Evolutionary conservation across 2,329 filamentous ascomycete genomes (phyloP), one percentile per base, ranked within the genome.

Genomic region (Stagonosporopsis rhizophila): DNA sequence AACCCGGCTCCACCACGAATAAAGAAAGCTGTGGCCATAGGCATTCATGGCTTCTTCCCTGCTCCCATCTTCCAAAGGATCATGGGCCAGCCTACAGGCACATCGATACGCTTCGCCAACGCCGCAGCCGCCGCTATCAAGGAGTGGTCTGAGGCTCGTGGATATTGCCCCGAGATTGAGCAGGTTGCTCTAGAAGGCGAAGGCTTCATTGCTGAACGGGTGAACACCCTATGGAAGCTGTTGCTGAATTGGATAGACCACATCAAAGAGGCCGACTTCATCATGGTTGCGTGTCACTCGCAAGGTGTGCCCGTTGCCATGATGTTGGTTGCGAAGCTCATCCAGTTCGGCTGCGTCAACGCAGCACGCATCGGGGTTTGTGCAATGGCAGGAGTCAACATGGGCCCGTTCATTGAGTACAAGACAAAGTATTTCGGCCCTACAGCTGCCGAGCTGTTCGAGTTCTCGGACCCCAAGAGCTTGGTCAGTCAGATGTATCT

Each of bases 171-270:
- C 60, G 89, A 96, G 65, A 91, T 99, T 52, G 92, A 97, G 70
- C 97, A 96, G 72, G 90, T 98, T 14, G 92, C 94, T 0, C 83
- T 99, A 0, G 95, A 99, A 77, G 94, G 94, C 20, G 95, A 99
- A 77, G 95, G 95, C 22, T 92, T 91, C 73, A 95, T 99, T 42
- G 85, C 85, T 2, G 93, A 98, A 60, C 85, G 95, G 6, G 92
- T 98, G 1, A 90, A 96, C 58, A 90, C 96, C 35, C 79, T 99
- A 6, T 99, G 95, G 95, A 96, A 94, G 75, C 82, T 98, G 9
- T 82, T 99, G 52, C 82, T 97, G 25, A 97, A 97, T 74, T 96
- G 92, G 91, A 91, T 97, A 62, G 92, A 96, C 34, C 89, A 94
- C 61, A 89, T 99, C 28, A 87, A 91, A 47, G 85, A 85, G 49